phyloP scores from a whole-genome alignment of 2,329 filamentous ascomycete species.

The Chaetomium olivaceum region DNA sequence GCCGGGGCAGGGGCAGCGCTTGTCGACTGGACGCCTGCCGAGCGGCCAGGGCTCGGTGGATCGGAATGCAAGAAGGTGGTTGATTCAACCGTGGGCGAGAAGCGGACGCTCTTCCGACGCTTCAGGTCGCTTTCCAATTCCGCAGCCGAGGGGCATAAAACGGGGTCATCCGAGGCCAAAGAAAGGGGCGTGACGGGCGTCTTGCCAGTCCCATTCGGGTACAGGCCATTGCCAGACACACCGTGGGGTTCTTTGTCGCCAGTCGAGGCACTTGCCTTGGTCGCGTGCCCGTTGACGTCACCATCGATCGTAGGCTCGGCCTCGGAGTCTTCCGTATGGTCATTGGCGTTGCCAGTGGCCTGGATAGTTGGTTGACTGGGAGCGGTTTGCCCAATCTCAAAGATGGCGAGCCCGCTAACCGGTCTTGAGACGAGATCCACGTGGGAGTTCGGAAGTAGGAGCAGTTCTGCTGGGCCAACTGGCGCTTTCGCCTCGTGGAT shows the following conservation, averaged over 20 bases:
- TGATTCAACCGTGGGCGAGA: slow-evolving; percentile 67
- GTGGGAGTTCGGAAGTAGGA: slow-evolving; percentile 29
- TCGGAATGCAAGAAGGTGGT: slow-evolving; percentile 58
- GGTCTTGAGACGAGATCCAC: slow-evolving; percentile 20
- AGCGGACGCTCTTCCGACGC: slow-evolving; percentile 66
- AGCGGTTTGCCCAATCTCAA: background rate
- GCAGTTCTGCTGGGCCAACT: slow-evolving; percentile 29
- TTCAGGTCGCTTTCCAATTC: slow-evolving; percentile 36
- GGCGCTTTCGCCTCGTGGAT: slow-evolving; percentile 16
- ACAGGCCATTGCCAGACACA: background rate
- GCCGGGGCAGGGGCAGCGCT: slow-evolving; percentile 13
- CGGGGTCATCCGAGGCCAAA: slow-evolving; percentile 8
- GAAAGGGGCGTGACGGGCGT: slow-evolving; percentile 16
- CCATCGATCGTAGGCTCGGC: slow-evolving; percentile 15
- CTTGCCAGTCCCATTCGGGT: slow-evolving; percentile 11
- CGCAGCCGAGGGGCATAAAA: background rate
- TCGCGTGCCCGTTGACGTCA: slow-evolving; percentile 11
- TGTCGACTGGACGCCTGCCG: slow-evolving; percentile 18
- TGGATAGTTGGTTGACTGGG: background rate
- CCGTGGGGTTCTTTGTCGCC: slow-evolving; percentile 4
- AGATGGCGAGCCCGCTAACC: background rate
- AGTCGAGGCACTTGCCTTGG: slow-evolving; percentile 29
- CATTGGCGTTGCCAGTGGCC: background rate
- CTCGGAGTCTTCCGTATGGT: background rate
- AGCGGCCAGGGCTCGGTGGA: slow-evolving; percentile 49